Evolutionary conservation across 2,329 filamentous ascomycete species (phyloP).

Genomic region (Penicillium occitanis): DNA sequence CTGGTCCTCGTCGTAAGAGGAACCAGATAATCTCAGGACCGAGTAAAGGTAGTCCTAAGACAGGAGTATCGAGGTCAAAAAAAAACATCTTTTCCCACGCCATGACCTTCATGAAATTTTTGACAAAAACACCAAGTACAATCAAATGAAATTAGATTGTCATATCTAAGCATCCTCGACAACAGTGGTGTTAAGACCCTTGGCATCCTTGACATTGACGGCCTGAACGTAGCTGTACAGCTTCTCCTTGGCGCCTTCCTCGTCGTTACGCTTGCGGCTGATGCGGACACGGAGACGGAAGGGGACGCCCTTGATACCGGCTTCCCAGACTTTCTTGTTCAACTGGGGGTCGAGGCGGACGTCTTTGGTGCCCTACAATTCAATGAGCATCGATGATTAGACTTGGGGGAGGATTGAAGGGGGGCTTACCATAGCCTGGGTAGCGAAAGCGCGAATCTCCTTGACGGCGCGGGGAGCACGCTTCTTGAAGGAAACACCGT

Average conservation of each 20-base stretch:
- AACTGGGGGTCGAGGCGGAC: slow-evolving; percentile 97
- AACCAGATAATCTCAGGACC: neutral
- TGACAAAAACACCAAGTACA: neutral
- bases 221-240: slow-evolving; percentile 99
- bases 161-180: slow-evolving; percentile 59
- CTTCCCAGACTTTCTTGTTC: slow-evolving; percentile 99
- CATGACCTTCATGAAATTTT: neutral
- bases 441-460: slow-evolving; percentile 96
- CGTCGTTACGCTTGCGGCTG: slow-evolving; percentile 99
- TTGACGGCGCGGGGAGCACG: slow-evolving; percentile 97
- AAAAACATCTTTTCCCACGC: neutral
- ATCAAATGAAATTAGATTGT: neutral
- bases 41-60: neutral
- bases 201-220: slow-evolving; percentile 98
- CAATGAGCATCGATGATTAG: neutral
- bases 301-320: slow-evolving; percentile 97
- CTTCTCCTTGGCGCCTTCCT: slow-evolving; percentile 99
- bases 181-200: slow-evolving; percentile 90
- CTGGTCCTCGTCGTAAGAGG: neutral
- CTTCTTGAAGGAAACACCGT: slow-evolving; percentile 99
- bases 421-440: slow-evolving; percentile 86
- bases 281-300: slow-evolving; percentile 98
- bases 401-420: neutral
- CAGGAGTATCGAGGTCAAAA: neutral
- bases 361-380: slow-evolving; percentile 79